Base-by-base conservation (phyloP, 345 rosid species). In the Excoecaria cochinchinensis region DNA sequence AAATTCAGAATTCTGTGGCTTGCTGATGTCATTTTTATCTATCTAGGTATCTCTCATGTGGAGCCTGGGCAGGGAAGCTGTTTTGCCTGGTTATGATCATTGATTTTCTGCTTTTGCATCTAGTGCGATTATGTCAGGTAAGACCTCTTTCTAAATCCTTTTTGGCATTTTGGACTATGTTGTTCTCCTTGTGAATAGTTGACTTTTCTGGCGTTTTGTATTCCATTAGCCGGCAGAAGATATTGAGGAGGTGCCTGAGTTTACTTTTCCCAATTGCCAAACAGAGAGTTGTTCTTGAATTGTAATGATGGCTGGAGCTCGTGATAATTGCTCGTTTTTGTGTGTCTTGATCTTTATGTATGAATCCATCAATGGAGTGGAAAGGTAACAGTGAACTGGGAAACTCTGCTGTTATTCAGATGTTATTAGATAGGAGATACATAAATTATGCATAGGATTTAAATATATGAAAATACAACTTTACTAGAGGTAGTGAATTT, bases 1-100 rank as follows among this genome's bases (percentile, higher is more conserved):
- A 15, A 53, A 15, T 58, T n/a, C 3, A 15, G 56, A 47, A 58
- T 44, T 77, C 67, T 21, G 7, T 19, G 65, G 38, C 13, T 79
- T 52, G 77, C 16, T 25, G 42, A 48, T 42, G 10, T 19, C 50
- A 12, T 1, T 64, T 77, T n/a, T 76, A 39, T 17, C 42, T 60
- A 40, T 42, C 63, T 84, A 91, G 97, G 90, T 91, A 88, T 78
- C 96, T 95, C 7, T 86, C 99, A 0, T 91, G 98, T 78, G 98
- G 99, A 73, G 78, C 92, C 53, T 93, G 97, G 99, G 98, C 97
- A 1, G 97, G 99, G 72, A 95, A 93, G 80, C 86, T 93, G 58
- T 93, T 91, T 71, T 90, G 97, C 84, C 81, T 90, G 89, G 98
- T 95, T 79, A 91, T 95, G 97, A 91, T 93, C 16, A 81, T 91